These are phyloP conservation scores for Cercospora berteroae DNA, from an alignment of 2,329 filamentous ascomycete species.

Conservation along the genomic window DNA sequence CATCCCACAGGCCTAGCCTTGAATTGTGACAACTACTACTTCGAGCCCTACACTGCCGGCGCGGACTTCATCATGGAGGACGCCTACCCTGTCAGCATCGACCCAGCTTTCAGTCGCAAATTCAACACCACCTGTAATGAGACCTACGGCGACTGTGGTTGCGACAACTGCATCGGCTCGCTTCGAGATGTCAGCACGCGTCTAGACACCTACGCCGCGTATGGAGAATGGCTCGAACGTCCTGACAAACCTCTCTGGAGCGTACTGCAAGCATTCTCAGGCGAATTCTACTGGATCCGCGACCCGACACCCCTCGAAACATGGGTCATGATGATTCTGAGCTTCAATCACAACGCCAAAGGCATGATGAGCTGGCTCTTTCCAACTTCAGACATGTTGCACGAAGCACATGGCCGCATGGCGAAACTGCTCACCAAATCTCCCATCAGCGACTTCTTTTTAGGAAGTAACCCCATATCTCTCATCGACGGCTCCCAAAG, in stretches of 20 bases:
- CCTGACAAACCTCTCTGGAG: conserved; percentile 49
- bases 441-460: conserved; percentile 40
- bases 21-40: conserved; percentile 64
- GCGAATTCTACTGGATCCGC: conserved; percentile 49
- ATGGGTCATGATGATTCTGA: conserved; percentile 49
- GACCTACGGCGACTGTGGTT: conserved; percentile 63
- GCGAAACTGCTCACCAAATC: conserved; percentile 41
- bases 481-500: neutral
- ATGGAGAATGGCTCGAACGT: conserved; percentile 42
- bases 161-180: conserved; percentile 58
- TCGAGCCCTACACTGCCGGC: conserved; percentile 53
- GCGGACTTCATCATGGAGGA: conserved; percentile 62
- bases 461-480: conserved; percentile 36
- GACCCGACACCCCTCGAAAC: conserved; percentile 49
- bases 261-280: conserved; percentile 52
- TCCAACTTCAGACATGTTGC: conserved; percentile 41
- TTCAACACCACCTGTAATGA: conserved; percentile 58
- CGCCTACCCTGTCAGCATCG: conserved; percentile 59
- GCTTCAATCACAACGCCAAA: conserved; percentile 52
- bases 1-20: conserved; percentile 60
- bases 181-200: conserved; percentile 54
- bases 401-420: conserved; percentile 39
- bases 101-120: conserved; percentile 52
- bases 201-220: conserved; percentile 44
- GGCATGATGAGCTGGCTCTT: conserved; percentile 52